A percentile compares a stretch with the other conserved stretches of the same genome.
Evolutionary conservation across 371 early-diverging fungal species (phyloP).

Genomic region (Phascolomyces articulosus): DNA sequence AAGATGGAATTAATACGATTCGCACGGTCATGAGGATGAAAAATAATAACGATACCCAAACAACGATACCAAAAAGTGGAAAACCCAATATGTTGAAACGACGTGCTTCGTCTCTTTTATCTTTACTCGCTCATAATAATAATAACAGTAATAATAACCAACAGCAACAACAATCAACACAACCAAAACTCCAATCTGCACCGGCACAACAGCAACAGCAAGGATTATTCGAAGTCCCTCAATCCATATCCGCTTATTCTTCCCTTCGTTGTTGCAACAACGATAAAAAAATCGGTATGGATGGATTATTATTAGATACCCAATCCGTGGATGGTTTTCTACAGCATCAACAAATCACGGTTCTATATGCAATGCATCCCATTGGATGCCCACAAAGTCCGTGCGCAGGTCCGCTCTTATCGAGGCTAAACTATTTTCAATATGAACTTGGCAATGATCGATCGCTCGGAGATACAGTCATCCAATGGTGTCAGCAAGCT

Average conservation of each 20-base stretch:
- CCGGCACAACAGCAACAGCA: not conserved
- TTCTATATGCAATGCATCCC: constrained; percentile 55
- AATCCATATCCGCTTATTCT: constrained; percentile 40
- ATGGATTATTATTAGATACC: constrained; percentile 61
- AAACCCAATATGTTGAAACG: constrained; percentile 2
- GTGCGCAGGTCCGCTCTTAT: constrained; percentile 57
- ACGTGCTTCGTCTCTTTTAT: constrained; percentile 18
- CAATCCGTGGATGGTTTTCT: constrained; percentile 56
- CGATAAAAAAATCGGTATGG: constrained; percentile 60
- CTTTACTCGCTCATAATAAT: constrained; percentile 11
- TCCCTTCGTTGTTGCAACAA: constrained; percentile 29
- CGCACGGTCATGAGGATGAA: constrained; percentile 17
- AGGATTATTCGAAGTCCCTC: constrained; percentile 19
- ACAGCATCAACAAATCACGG: constrained; percentile 59
- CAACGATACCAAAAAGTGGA: not conserved
- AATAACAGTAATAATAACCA: not conserved
- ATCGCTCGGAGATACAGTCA: constrained; percentile 57
- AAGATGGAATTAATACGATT: constrained; percentile 33
- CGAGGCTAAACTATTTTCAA: constrained; percentile 59
- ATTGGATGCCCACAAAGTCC: constrained; percentile 56
- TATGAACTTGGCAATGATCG: constrained; percentile 44
- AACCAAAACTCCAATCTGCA: not conserved
- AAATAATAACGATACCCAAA: not conserved
- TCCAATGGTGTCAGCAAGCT: constrained; percentile 48
- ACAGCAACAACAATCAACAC: not conserved